These are phyloP conservation scores for Hyphodiscus sp. DNA, from an alignment of 2,329 filamentous ascomycete genomes.

Conservation along the genomic window DNA sequence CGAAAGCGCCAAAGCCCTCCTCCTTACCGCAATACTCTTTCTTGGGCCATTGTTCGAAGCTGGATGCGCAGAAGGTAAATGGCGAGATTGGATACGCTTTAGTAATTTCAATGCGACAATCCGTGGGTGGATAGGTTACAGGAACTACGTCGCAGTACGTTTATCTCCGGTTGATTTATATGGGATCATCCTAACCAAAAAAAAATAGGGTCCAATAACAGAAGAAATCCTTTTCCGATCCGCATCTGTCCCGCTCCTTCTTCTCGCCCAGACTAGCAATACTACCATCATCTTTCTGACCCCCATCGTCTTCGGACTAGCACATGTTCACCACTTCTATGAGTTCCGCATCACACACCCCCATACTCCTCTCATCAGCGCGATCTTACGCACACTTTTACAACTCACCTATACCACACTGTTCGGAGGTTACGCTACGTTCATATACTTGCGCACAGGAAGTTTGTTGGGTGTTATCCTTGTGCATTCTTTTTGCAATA, in stretches of 20 bases:
- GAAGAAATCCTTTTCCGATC: constrained; percentile 94
- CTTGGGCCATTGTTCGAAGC: constrained; percentile 76
- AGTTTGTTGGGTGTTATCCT: constrained; percentile 69
- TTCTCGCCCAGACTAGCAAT: constrained; percentile 53
- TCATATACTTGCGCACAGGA: constrained; percentile 79
- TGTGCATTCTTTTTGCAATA: constrained; percentile 88
- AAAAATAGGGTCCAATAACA: constrained; percentile 66
- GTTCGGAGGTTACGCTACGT: constrained; percentile 90
- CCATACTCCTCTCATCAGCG: constrained; percentile 53
- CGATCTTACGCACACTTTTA: constrained; percentile 66
- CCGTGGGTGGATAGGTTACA: constrained; percentile 72
- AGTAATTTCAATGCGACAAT: constrained; percentile 53
- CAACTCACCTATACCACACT: constrained; percentile 88
- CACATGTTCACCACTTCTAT: constrained; percentile 93
- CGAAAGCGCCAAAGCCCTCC: constrained; percentile 58
- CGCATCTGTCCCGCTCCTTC: constrained; percentile 73
- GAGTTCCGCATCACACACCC: constrained; percentile 83
- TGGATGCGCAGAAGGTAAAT: constrained; percentile 65
- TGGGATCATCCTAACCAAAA: neutral
- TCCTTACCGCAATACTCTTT: constrained; percentile 74
- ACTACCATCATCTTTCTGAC: constrained; percentile 67
- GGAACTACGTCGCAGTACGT: constrained; percentile 79
- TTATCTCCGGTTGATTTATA: neutral
- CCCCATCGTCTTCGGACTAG: constrained; percentile 85
- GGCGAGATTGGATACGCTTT: constrained; percentile 56